Conservation (phyloP, 495 filamentous ascomycete species). For the Aspergillus conjunctus region DNA sequence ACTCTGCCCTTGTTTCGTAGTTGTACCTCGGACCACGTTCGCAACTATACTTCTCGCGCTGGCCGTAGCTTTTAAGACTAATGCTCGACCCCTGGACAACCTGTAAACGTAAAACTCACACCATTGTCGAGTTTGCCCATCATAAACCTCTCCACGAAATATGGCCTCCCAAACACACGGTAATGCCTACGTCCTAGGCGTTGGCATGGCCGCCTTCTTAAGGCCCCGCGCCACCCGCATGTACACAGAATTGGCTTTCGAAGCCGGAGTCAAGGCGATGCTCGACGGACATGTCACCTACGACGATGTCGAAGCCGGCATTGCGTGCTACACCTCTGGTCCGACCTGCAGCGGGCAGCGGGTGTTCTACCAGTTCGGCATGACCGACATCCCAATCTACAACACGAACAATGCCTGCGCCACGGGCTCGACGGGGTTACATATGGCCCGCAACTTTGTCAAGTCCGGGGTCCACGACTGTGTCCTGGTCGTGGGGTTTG, state of each 20-base stretch:
- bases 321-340: slow-evolving; percentile 95
- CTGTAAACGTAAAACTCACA: too few relatives aligned
- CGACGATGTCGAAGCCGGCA: slow-evolving; percentile 90
- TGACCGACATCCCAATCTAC: slow-evolving; percentile 91
- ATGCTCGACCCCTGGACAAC: too few relatives aligned
- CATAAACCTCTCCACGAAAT: too few relatives aligned
- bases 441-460: slow-evolving; percentile 80
- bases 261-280: slow-evolving; percentile 93
- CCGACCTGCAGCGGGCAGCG: slow-evolving; percentile 92
- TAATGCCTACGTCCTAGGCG: slow-evolving; percentile 81
- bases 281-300: slow-evolving; percentile 93
- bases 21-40: too few relatives aligned
- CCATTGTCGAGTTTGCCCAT: too few relatives aligned
- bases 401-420: slow-evolving; percentile 99
- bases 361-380: slow-evolving; percentile 97
- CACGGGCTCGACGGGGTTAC: slow-evolving; percentile 83
- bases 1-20: too few relatives aligned
- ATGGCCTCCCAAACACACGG: neutral
- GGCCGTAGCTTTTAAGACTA: too few relatives aligned
- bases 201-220: slow-evolving; percentile 98
- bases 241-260: slow-evolving; percentile 75
- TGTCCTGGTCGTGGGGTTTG: slow-evolving; percentile 87
- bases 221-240: slow-evolving; percentile 85
- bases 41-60: too few relatives aligned
- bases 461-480: slow-evolving; percentile 77